Conservation (phyloP, 2,329 filamentous ascomycete genomes). For the Mollisiaceae sp. region DNA sequence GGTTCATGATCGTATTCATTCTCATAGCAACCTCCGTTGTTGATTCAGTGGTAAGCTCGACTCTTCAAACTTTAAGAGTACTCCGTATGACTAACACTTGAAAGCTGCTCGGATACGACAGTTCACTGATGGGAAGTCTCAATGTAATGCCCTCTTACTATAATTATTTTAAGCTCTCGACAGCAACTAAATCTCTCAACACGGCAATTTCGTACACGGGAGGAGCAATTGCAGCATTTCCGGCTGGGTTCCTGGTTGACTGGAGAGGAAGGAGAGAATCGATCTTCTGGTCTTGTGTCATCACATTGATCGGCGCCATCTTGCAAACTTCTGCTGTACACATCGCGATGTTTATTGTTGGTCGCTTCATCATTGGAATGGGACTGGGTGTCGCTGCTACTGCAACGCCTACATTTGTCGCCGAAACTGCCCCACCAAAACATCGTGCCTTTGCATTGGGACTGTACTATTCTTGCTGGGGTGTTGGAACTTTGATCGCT, state of each 20-base stretch:
- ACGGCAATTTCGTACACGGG: conserved; percentile 30
- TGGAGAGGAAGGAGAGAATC: conserved; percentile 8
- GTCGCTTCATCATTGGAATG: conserved; percentile 26
- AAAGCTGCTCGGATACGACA: conserved; percentile 18
- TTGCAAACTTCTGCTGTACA: conserved; percentile 25
- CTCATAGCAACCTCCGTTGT: conserved; percentile 25
- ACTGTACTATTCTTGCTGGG: conserved; percentile 16
- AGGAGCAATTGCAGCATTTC: conserved; percentile 11
- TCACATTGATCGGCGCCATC: conserved; percentile 26
- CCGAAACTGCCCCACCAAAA: conserved; percentile 40
- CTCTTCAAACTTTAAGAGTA: background rate
- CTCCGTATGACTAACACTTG: background rate
- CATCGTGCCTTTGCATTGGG: conserved; percentile 15
- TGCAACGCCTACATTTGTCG: conserved; percentile 17
- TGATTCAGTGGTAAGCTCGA: conserved; percentile 21
- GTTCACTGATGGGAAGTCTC: conserved; percentile 41
- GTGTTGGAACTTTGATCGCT: conserved; percentile 18
- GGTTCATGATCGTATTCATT: conserved; percentile 14
- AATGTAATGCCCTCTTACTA: conserved; percentile 45
- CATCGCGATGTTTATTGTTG: conserved; percentile 32
- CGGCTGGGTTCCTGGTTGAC: conserved; percentile 11
- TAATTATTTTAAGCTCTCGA: conserved; percentile 44
- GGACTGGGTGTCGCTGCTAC: conserved; percentile 15
- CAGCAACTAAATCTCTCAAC: conserved; percentile 43
- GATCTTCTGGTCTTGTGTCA: conserved; percentile 13